Percentiles rank a stretch among this genome's conserved stretches.
Conservation (phyloP, 129 eudicot species). For the Artemisia argyi region DNA sequence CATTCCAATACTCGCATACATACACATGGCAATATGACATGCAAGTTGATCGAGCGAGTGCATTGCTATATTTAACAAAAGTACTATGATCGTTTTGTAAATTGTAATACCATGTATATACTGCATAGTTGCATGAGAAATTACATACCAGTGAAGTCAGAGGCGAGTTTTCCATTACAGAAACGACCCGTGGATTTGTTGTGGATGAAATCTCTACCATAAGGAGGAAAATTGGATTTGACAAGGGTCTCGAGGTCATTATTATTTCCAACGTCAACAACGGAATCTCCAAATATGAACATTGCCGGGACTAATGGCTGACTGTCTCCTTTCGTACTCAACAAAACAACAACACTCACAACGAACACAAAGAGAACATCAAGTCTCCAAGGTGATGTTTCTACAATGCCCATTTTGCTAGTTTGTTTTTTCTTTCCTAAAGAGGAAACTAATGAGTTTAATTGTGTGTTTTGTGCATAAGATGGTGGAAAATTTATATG, state of each 20-base stretch:
- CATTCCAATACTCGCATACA: background rate
- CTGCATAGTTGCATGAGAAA: background rate
- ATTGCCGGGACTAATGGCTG: conserved; percentile 88
- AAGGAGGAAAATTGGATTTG: conserved; percentile 85
- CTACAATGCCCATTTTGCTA: conserved; percentile 40
- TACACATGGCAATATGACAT: too few species aligned
- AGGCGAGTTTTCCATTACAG: conserved; percentile 92
- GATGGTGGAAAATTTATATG: conserved; percentile 13
- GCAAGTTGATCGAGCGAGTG: too few species aligned
- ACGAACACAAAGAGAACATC: conserved; percentile 9
- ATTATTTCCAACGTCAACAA: conserved; percentile 86
- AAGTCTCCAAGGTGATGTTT: conserved; percentile 5
- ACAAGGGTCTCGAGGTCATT: conserved; percentile 68
- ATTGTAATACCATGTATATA: too few species aligned
- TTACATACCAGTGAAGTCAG: conserved; percentile 76
- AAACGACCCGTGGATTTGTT: conserved; percentile 73
- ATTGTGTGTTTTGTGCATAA: conserved; percentile 25
- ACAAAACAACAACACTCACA: conserved; percentile 1
- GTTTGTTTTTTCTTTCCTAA: conserved; percentile 8
- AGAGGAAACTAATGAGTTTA: conserved; percentile 11
- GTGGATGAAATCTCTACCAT: conserved; percentile 70
- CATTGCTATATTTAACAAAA: too few species aligned
- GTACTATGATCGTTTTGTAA: too few species aligned
- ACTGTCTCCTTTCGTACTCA: conserved; percentile 25
- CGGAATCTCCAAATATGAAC: conserved; percentile 83